phyloP scores from a whole-genome alignment of 495 filamentous ascomycete species.

The Penicillium turbatum region DNA sequence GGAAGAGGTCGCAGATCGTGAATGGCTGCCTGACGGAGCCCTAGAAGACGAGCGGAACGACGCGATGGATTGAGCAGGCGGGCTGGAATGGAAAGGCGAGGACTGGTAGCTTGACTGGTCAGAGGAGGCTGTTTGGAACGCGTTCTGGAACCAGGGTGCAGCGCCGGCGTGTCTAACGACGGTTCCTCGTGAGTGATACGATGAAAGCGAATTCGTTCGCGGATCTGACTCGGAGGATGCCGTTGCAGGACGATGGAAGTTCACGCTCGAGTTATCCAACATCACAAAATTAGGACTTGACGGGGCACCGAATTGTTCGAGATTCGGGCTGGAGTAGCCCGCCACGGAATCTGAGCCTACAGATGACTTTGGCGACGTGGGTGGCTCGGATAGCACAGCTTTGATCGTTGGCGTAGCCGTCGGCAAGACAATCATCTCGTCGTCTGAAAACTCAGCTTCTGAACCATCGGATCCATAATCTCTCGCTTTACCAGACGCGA shows the following conservation, averaged over 20 bases:
- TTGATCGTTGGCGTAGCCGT: conserved; percentile 42
- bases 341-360: conserved; percentile 13
- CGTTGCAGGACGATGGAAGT: conserved; percentile 34
- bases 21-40: conserved; percentile 30
- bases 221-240: conserved; percentile 37
- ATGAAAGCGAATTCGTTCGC: conserved; percentile 44
- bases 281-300: conserved; percentile 46
- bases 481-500: conserved; percentile 23
- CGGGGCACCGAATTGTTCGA: conserved; percentile 40
- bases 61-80: conserved; percentile 29
- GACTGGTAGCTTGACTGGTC: conserved; percentile 35
- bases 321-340: conserved; percentile 40
- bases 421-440: conserved; percentile 36
- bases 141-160: conserved; percentile 35
- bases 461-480: conserved; percentile 23
- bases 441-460: conserved; percentile 34
- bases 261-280: conserved; percentile 42
- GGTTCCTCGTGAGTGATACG: conserved; percentile 48
- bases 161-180: conserved; percentile 39
- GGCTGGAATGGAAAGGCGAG: conserved; percentile 40
- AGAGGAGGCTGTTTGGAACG: conserved; percentile 34
- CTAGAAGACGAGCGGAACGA: conserved; percentile 32
- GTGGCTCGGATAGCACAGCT: conserved; percentile 32
- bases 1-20: conserved; percentile 37
- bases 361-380: conserved; percentile 20